Percentiles rank a stretch among this genome's conserved stretches.
These are phyloP conservation scores for Xerocomellus amylosporus DNA, from an alignment of 768 basidiomycete genomes.

Conservation along the genomic window DNA sequence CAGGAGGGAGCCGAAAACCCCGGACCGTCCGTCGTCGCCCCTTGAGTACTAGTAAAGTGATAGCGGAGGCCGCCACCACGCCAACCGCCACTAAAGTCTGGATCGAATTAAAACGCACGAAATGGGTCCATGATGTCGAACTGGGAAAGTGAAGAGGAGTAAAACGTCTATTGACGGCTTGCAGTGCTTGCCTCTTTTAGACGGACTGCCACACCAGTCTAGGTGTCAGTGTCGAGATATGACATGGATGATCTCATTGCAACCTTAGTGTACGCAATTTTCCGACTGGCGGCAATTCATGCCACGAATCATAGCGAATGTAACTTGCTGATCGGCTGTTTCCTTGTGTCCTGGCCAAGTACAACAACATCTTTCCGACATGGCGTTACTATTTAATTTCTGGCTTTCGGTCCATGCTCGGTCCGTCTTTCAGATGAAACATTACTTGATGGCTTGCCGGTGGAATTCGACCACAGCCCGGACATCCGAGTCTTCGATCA, in stretches of 20 bases:
- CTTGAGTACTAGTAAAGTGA: background rate
- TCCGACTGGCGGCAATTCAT: too few species aligned
- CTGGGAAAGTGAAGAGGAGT: background rate
- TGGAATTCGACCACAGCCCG: background rate
- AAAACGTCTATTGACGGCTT: too few species aligned
- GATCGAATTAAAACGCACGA: background rate
- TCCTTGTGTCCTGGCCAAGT: background rate
- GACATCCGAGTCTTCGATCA: background rate
- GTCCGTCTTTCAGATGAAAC: background rate
- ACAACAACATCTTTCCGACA: background rate
- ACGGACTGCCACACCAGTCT: too few species aligned
- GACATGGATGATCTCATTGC: too few species aligned
- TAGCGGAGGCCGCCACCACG: background rate
- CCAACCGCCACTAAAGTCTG: background rate
- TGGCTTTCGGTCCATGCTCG: background rate
- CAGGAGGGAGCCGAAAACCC: slow-evolving; percentile 15
- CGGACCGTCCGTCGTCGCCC: background rate
- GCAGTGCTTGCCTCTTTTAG: too few species aligned
- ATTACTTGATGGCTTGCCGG: background rate
- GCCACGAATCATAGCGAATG: too few species aligned
- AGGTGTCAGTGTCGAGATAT: too few species aligned
- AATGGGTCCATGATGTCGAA: background rate
- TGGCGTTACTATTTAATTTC: background rate
- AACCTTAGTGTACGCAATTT: too few species aligned
- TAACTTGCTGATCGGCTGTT: too few species aligned